A percentile compares a stretch with the other conserved stretches of the same genome.
Evolutionary conservation across 2,329 filamentous ascomycete genomes (phyloP).

Genomic region (Penicillium sp.): DNA sequence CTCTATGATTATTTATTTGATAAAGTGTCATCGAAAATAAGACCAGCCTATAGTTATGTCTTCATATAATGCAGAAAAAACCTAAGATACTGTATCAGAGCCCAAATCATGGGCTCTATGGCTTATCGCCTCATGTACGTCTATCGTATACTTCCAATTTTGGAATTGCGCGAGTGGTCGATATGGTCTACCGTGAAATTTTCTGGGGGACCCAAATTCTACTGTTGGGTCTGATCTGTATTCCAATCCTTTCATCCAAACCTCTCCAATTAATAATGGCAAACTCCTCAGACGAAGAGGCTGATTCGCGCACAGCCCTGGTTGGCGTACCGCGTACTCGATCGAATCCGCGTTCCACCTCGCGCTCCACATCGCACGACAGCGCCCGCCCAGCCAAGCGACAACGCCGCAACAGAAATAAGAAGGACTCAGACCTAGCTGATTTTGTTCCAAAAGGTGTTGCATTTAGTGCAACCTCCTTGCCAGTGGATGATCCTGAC

Average conservation of each 20-base stretch:
- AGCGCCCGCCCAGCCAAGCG: conserved; percentile 29
- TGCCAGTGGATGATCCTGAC: conserved; percentile 38
- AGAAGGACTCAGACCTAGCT: conserved; percentile 26
- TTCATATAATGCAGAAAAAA: not conserved
- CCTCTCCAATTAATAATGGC: not conserved
- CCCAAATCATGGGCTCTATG: not conserved
- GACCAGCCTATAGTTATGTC: accelerated
- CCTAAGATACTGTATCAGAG: not conserved
- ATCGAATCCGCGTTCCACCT: conserved; percentile 22
- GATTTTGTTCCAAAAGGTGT: conserved; percentile 42
- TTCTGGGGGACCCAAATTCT: conserved; percentile 5
- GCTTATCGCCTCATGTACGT: not conserved
- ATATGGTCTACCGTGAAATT: conserved; percentile 28
- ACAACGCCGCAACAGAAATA: conserved; percentile 28
- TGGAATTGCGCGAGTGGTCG: conserved; percentile 1
- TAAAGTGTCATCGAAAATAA: not conserved
- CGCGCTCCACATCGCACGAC: conserved; percentile 26
- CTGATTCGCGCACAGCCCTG: conserved; percentile 49
- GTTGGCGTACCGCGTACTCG: conserved; percentile 42
- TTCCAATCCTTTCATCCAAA: not conserved
- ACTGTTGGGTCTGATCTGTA: not conserved
- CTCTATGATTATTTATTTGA: not conserved
- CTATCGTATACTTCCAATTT: not conserved
- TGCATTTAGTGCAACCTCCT: conserved; percentile 34
- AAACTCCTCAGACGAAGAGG: conserved; percentile 32